phyloP scores from a whole-genome alignment of 2,329 filamentous ascomycete species.

The Sordariomycetes sp. region DNA sequence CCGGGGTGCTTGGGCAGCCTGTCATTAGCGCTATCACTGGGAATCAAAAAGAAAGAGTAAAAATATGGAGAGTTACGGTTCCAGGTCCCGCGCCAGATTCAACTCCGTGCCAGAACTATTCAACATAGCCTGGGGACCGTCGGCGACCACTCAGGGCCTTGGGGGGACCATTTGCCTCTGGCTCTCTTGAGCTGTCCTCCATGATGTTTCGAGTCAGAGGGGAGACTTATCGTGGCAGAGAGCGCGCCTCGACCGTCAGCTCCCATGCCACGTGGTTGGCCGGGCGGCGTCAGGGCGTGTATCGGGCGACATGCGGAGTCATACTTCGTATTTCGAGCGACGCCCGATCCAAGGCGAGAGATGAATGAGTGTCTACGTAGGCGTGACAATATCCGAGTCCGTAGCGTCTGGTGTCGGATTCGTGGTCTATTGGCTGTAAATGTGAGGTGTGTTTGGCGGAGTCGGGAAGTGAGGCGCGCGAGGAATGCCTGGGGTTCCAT shows the following conservation, averaged over 20 bases:
- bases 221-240: neutral
- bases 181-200: neutral
- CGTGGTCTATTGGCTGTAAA: neutral
- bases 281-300: neutral
- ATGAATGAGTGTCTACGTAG: neutral
- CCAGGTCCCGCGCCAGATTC: conserved; percentile 36
- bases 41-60: conserved; percentile 54
- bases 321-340: neutral
- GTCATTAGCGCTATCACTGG: conserved; percentile 63
- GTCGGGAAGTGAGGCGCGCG: neutral
- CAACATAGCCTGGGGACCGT: conserved; percentile 45
- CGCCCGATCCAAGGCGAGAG: neutral
- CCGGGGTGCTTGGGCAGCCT: conserved; percentile 50
- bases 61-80: conserved; percentile 70
- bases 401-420: neutral
- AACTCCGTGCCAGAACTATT: conserved; percentile 54
- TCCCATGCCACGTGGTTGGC: neutral
- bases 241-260: neutral
- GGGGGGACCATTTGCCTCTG: neutral
- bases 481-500: neutral
- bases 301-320: neutral
- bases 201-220: neutral
- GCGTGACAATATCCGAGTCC: neutral
- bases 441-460: neutral
- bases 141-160: neutral